Evolutionary conservation across 2,329 filamentous ascomycete genomes (phyloP), one percentile per base, ranked within the genome.

Genomic region (Epichloe coenophiala): DNA sequence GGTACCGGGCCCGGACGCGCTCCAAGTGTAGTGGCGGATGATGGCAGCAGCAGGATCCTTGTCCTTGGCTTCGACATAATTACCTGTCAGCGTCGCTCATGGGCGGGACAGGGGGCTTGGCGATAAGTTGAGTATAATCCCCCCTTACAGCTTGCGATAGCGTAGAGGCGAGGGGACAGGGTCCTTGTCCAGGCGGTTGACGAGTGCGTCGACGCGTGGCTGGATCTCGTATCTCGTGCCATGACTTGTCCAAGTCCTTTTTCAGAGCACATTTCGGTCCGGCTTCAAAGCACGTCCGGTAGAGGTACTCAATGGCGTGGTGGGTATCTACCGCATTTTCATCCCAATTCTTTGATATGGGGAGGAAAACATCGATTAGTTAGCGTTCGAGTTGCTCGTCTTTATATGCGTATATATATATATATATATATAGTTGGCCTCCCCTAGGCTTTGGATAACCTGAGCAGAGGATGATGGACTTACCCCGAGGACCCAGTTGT

Each of bases 271-370:
- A 56, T 0, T 51, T 41, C 11, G 35, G n/a, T 1, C 56, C 51
- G 5, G 52, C 58, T 1, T 57, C 47, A 53, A 64, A 68, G 51
- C 66, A 69, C 0, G 58, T 52, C 23, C 57, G 53, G 51, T 60
- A 68, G 44, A 68, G 60, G 35, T 58, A 56, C 6, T 58, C 55
- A 17, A 64, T 48, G 15, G 62, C 53, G 3, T 57, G 51, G 7
- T 65, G 58, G 0, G 64, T 61, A 48, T 69, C 65, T 49, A 54
- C 50, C 2, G 66, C 58, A 54, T 63, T 66, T 19, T 51, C 58
- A 5, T 53, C 33, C 64, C 65, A 68, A 5, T 51, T 48, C 56
- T 56, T n/a, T 9, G 21, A 40, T 8, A 17, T 1, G 8, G 8
- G 27, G 27, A n/a, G 8, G 3, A 2, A 1, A 8, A 1, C 8